phyloP scores from a whole-genome alignment of 306 rosid species.

The Vigna hirtella region DNA sequence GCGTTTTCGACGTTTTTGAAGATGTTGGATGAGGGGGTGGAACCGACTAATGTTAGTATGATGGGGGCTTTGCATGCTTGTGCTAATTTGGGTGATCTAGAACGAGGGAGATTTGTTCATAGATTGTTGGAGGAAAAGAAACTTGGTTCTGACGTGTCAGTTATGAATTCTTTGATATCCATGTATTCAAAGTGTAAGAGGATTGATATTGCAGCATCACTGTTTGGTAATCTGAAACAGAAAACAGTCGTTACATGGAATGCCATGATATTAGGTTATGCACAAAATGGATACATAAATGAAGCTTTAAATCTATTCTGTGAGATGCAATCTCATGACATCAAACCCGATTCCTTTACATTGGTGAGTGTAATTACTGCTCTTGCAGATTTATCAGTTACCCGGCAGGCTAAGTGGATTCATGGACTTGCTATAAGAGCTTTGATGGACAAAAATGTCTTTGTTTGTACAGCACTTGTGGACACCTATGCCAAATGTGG shows the following conservation, averaged over 20 bases:
- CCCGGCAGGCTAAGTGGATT: slow-evolving; percentile 92
- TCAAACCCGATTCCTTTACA: slow-evolving; percentile 83
- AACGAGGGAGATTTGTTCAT: slow-evolving; percentile 68
- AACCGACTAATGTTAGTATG: slow-evolving; percentile 71
- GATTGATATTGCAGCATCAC: slow-evolving; percentile 73
- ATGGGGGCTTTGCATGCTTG: slow-evolving; percentile 88
- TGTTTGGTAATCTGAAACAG: slow-evolving; percentile 59
- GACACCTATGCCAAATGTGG: slow-evolving; percentile 91
- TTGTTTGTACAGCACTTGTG: slow-evolving; percentile 80
- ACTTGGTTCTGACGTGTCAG: slow-evolving; percentile 62
- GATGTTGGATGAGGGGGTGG: slow-evolving; percentile 76
- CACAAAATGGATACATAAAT: slow-evolving; percentile 72
- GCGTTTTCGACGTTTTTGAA: slow-evolving; percentile 65
- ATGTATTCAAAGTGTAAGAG: slow-evolving; percentile 90
- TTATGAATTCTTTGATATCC: slow-evolving; percentile 87
- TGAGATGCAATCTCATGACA: slow-evolving; percentile 64
- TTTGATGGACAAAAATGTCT: slow-evolving; percentile 71
- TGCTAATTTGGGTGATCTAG: slow-evolving; percentile 80
- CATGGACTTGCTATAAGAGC: slow-evolving; percentile 80
- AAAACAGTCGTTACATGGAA: slow-evolving; percentile 89
- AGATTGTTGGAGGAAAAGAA: slow-evolving; percentile 57
- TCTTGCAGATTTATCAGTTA: slow-evolving; percentile 80
- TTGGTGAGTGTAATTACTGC: slow-evolving; percentile 87
- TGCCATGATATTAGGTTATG: slow-evolving; percentile 89
- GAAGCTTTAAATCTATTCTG: slow-evolving; percentile 73